These are phyloP conservation scores for Lophium mytilinum DNA, from an alignment of 495 filamentous ascomycete genomes.

Conservation along the genomic window DNA sequence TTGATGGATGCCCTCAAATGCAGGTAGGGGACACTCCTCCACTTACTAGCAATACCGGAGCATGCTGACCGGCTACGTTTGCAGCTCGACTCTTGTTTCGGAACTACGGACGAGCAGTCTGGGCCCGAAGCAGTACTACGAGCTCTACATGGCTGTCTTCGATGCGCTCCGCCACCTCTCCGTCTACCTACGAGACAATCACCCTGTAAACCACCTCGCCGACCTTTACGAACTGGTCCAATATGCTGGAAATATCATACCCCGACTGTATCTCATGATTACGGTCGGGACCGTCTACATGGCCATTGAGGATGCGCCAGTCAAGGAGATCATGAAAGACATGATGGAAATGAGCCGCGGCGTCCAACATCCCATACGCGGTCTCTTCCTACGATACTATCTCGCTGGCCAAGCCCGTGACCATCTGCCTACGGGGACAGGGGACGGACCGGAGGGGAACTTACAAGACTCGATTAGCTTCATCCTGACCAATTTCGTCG, in stretches of 20 bases:
- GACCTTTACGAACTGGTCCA: constrained; percentile 98
- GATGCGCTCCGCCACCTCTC: constrained; percentile 95
- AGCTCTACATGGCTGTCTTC: constrained; percentile 98
- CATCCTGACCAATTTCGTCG: constrained; percentile 95
- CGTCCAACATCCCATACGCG: constrained; percentile 91
- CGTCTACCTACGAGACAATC: constrained; percentile 90
- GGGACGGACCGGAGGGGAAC: constrained; percentile 94
- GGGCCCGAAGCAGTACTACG: constrained; percentile 97
- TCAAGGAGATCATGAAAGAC: constrained; percentile 99
- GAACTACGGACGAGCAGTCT: constrained; percentile 93
- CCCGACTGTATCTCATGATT: constrained; percentile 95
- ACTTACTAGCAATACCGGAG: neutral
- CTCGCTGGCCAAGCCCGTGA: constrained; percentile 89
- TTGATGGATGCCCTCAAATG: constrained; percentile 99
- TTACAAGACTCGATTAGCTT: constrained; percentile 96
- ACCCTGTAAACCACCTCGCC: constrained; percentile 94
- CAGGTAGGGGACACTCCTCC: constrained; percentile 54
- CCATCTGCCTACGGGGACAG: constrained; percentile 66
- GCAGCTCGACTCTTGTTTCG: constrained; percentile 90
- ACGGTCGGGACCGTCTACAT: constrained; percentile 98
- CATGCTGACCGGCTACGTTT: constrained; percentile 5
- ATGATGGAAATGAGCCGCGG: constrained; percentile 99
- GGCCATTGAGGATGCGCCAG: constrained; percentile 94
- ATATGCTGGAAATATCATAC: constrained; percentile 97
- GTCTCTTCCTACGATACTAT: constrained; percentile 92